A percentile compares a stretch with the other conserved stretches of the same genome.
Evolutionary conservation across 1,139 yeast genomes (phyloP).

Genomic region (Magnusiomyces sp.): DNA sequence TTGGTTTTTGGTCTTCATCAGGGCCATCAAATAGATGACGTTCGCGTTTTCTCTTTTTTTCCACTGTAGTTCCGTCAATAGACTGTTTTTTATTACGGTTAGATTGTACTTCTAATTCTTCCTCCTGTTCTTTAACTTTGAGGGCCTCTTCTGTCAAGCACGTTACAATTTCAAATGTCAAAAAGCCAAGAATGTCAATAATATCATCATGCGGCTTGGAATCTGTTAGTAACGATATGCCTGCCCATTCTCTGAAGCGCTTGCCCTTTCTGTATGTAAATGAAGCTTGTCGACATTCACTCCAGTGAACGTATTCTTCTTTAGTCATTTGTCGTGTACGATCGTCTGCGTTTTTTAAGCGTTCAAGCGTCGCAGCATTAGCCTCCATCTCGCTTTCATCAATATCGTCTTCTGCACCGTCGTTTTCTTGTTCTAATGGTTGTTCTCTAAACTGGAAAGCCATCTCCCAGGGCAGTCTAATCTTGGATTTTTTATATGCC

Average conservation of each 20-base stretch:
- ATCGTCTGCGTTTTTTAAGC: constrained; percentile 89
- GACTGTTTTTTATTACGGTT: constrained; percentile 17
- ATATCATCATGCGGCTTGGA: constrained; percentile 94
- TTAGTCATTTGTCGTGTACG: constrained; percentile 89
- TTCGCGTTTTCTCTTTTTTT: constrained; percentile 33
- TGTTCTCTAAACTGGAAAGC: constrained; percentile 91
- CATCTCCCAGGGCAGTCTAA: constrained; percentile 90
- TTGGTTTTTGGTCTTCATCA: constrained; percentile 76
- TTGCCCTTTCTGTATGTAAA: constrained; percentile 91
- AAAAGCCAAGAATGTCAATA: constrained; percentile 86
- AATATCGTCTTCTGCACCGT: constrained; percentile 41
- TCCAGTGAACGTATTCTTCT: constrained; percentile 97
- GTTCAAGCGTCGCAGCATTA: constrained; percentile 72
- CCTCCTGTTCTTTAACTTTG: constrained; percentile 66
- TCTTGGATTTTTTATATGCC: constrained; percentile 60
- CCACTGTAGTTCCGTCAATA: constrained; percentile 10
- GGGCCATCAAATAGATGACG: constrained; percentile 82
- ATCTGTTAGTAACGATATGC: constrained; percentile 73
- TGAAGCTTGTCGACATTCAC: constrained; percentile 96
- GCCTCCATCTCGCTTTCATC: constrained; percentile 81
- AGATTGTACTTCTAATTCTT: constrained; percentile 34
- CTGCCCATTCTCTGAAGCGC: constrained; percentile 95
- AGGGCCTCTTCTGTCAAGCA: constrained; percentile 88
- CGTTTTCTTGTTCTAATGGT: constrained; percentile 74
- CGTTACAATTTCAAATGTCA: constrained; percentile 95